Conservation (phyloP, 805 yeast species). For the fission yeast (Schizosaccharomyces pombe) region DNA sequence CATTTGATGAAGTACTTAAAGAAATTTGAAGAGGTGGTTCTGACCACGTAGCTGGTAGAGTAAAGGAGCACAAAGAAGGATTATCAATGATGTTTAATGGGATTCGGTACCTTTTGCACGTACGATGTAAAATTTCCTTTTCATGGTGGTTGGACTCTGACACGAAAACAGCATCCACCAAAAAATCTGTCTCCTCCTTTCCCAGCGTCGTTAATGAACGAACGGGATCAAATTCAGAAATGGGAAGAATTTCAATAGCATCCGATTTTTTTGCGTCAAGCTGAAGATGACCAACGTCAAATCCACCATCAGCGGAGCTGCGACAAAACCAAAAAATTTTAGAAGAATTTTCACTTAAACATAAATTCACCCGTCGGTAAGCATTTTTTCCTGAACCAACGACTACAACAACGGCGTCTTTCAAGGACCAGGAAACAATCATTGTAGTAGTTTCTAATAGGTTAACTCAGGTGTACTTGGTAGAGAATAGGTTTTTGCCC, state of each 20-base stretch:
- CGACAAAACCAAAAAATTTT: background rate
- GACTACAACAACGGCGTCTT: background rate
- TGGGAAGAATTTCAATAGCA: background rate
- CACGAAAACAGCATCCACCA: constrained; percentile 62
- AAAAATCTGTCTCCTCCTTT: constrained; percentile 31
- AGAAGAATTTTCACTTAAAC: background rate
- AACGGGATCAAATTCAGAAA: background rate
- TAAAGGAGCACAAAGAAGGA: constrained; percentile 49
- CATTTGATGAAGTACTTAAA: constrained; percentile 67
- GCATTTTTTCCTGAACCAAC: background rate
- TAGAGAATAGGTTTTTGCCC: too few species aligned
- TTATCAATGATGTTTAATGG: constrained; percentile 65
- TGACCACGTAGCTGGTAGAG: constrained; percentile 43
- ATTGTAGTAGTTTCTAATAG: too few species aligned
- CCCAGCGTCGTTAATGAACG: constrained; percentile 29
- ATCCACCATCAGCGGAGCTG: background rate
- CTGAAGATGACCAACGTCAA: background rate
- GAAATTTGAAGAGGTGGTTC: constrained; percentile 64
- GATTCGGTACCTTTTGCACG: constrained; percentile 23
- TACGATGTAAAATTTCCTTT: constrained; percentile 18
- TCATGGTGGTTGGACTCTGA: background rate
- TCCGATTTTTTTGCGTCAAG: background rate
- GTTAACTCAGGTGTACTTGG: too few species aligned
- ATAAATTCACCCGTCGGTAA: background rate
- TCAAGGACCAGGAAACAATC: background rate